These are phyloP conservation scores for Cercospora sp. DNA, from an alignment of 2,329 filamentous ascomycete genomes.

Conservation along the genomic window DNA sequence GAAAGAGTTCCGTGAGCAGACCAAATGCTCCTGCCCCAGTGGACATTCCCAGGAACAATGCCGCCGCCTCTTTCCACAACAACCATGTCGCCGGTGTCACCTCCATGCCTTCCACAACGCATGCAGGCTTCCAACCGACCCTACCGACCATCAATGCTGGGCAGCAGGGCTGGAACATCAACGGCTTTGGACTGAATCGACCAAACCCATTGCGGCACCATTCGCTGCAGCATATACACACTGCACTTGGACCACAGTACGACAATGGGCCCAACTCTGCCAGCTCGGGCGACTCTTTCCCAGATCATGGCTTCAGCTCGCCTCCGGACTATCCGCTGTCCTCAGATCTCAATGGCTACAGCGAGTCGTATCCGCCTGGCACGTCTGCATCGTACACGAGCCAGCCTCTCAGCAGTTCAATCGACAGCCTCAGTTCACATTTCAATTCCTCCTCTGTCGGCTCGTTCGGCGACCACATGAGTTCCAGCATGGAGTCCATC, in stretches of 20 bases:
- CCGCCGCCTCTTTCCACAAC: background rate
- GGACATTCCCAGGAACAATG: conserved; percentile 6
- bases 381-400: conserved; percentile 26
- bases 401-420: conserved; percentile 23
- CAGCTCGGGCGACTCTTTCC: conserved; percentile 50
- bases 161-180: conserved; percentile 40
- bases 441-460: conserved; percentile 34
- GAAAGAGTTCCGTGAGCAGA: conserved; percentile 21
- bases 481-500: conserved; percentile 50
- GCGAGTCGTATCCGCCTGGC: conserved; percentile 42
- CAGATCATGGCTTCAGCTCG: conserved; percentile 51
- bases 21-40: conserved; percentile 4
- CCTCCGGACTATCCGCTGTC: conserved; percentile 51
- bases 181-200: conserved; percentile 42
- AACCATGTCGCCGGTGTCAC: background rate
- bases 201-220: conserved; percentile 38
- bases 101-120: conserved; percentile 20
- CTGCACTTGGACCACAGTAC: conserved; percentile 43
- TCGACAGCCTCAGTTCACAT: conserved; percentile 23
- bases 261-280: conserved; percentile 50
- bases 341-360: conserved; percentile 46
- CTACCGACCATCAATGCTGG: conserved; percentile 24
- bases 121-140: conserved; percentile 20
- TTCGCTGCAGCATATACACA: conserved; percentile 48
- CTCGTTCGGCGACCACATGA: conserved; percentile 43